Evolutionary conservation across 1,284 basidiomycete genomes (phyloP).

Genomic region (Naganishia albida): DNA sequence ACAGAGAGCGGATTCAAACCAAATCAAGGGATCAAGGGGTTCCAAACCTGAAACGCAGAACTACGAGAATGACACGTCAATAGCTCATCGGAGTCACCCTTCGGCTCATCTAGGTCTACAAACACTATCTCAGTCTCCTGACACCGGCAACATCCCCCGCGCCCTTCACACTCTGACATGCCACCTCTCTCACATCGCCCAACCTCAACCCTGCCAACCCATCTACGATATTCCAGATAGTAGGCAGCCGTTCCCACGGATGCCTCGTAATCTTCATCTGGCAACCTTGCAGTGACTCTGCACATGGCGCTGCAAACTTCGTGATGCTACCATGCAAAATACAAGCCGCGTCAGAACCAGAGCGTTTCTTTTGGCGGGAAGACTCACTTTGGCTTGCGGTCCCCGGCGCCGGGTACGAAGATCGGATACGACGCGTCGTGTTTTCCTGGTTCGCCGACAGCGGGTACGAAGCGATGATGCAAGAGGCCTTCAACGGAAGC

Average conservation of each 20-base stretch:
- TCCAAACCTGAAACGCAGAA: too few species aligned
- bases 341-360: not conserved
- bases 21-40: too few species aligned
- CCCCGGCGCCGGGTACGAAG: conserved; percentile 32
- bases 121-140: not conserved
- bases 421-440: conserved; percentile 42
- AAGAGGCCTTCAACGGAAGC: conserved; percentile 39
- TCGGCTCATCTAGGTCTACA: too few species aligned
- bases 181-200: conserved; percentile 25
- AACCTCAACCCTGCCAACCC: conserved; percentile 34
- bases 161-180: conserved; percentile 17
- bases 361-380: not conserved
- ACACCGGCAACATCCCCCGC: conserved; percentile 24
- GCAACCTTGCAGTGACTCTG: conserved; percentile 22
- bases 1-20: too few species aligned
- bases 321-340: conserved; percentile 11
- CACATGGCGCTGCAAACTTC: conserved; percentile 14
- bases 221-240: conserved; percentile 37
- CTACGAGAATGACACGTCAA: too few species aligned
- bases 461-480: conserved; percentile 42
- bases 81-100: too few species aligned
- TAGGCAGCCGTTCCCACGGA: conserved; percentile 36
- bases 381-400: conserved; percentile 29
- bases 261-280: conserved; percentile 31
- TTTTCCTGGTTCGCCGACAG: conserved; percentile 41